Evolutionary conservation across 306 rosid species (phyloP), one percentile per base, ranked within the genome.

Genomic region (Cucumis melo): DNA sequence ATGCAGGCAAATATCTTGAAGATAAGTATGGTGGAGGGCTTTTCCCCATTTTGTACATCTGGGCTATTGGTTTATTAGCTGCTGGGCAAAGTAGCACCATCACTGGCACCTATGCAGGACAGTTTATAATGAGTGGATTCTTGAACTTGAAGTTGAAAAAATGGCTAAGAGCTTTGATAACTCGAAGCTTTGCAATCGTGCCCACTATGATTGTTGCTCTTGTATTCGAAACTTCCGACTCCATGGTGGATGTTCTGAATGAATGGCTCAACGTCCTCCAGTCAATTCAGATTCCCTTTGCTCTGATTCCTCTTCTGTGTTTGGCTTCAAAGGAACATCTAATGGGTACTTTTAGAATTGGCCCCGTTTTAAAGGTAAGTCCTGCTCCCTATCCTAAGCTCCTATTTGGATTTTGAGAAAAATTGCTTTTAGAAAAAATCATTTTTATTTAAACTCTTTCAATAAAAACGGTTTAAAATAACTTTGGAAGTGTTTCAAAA

Each of bases 91-190:
- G 99, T 79, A 94, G 99, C 82, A 95, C 99, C 54, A 92, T 95
- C 58, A 95, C 99, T 11, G 98, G 99, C 54, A 95, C 99, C 70
- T 95, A 95, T 83, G 98, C 99, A 11, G 99, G 99, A n/a, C 99
- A 95, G 76, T 95, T 95, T 78, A 95, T 95, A 80, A 95, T 95
- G 99, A 97, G 97, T 19, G 99, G 99, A 53, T 95, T 95, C 79
- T 84, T 95, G 42, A 86, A 92, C 82, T 80, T 95, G 77, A 89
- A 81, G 89, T 68, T 95, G 89, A 95, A 95, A 81, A 95, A 95
- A 85, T 95, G 99, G 99, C 63, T 86, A 8, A 85, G 99, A 84
- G 89, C 99, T 6, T 80, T 95, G 78, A 95, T 95, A 24, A 95
- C 99, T 0, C 88, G 99, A 77, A 90, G 97, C 80, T 95, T 36